These are phyloP conservation scores for Nicotiana noctiflora DNA, from an alignment of 257 asterid species.

Conservation along the genomic window DNA sequence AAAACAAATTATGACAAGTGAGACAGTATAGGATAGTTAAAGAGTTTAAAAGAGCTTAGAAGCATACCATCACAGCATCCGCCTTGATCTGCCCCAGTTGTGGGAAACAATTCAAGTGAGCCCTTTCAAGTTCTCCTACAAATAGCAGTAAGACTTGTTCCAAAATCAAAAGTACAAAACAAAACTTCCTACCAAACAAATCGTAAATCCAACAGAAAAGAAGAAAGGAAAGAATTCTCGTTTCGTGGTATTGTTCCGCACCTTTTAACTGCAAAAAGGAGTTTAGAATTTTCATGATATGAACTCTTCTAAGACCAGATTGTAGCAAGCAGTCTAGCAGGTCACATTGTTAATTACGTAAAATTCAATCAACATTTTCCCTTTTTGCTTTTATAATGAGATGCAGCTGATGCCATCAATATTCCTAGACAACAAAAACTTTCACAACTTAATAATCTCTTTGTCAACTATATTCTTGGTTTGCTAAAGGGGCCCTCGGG, in stretches of 20 bases:
- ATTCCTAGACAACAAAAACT: too few species aligned
- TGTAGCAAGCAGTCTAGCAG: not conserved
- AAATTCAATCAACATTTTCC: too few species aligned
- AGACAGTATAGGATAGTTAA: not conserved
- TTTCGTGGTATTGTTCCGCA: not conserved
- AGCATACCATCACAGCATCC: conserved; percentile 39
- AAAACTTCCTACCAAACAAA: too few species aligned
- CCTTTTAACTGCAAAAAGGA: not conserved
- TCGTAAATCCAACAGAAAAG: too few species aligned
- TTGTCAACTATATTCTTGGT: too few species aligned
- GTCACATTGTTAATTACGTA: too few species aligned
- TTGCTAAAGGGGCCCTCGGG: too few species aligned
- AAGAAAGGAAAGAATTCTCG: not conserved
- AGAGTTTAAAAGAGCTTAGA: not conserved
- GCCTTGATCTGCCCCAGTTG: conserved; percentile 41
- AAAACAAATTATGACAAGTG: not conserved
- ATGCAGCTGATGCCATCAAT: too few species aligned
- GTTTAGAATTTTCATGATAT: not conserved
- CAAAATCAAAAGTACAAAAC: not conserved
- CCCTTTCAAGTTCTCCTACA: conserved; percentile 51
- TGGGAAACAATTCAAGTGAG: conserved; percentile 62
- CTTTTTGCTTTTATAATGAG: too few species aligned
- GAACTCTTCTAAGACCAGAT: not conserved
- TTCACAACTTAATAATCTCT: too few species aligned
- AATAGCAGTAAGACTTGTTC: conserved; percentile 7